Conservation (phyloP, 2,329 filamentous ascomycete genomes). For the Claviceps paspali region DNA sequence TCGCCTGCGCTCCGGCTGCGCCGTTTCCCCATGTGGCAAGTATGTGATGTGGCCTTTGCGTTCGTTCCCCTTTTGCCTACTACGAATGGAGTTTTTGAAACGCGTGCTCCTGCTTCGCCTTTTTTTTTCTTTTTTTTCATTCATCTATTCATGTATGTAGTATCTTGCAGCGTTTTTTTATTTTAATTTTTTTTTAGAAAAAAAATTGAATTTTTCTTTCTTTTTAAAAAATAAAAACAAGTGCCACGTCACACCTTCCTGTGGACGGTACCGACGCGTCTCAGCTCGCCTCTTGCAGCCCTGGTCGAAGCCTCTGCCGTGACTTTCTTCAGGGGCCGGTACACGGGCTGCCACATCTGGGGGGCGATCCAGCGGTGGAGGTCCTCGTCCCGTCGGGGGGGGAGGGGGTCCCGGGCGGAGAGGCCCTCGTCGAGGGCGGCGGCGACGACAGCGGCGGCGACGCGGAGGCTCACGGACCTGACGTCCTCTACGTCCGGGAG, state of each 20-base stretch:
- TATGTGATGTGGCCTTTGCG: too few species aligned
- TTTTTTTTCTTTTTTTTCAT: too few species aligned
- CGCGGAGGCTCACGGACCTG: constrained; percentile 58
- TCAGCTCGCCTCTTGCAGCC: constrained; percentile 31
- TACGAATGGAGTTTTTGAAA: too few species aligned
- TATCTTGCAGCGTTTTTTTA: too few species aligned
- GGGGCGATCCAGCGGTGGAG: constrained; percentile 57
- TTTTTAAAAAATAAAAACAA: too few species aligned
- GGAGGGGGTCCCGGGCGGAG: constrained; percentile 46
- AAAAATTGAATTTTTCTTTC: too few species aligned
- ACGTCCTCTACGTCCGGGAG: constrained; percentile 65
- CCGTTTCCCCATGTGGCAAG: too few species aligned
- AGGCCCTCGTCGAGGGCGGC: constrained; percentile 55
- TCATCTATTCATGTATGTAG: too few species aligned
- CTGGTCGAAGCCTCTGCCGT: constrained; percentile 33
- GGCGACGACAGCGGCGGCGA: constrained; percentile 61
- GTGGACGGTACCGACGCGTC: constrained; percentile 16
- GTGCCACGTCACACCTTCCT: constrained; percentile 8
- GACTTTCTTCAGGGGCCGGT: constrained; percentile 47
- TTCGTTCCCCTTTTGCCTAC: too few species aligned
- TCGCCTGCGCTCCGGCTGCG: too few species aligned
- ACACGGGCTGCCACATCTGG: constrained; percentile 68
- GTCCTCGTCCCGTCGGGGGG: constrained; percentile 27
- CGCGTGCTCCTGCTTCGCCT: too few species aligned
- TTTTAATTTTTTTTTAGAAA: too few species aligned